Evolutionary conservation across 768 basidiomycete species (phyloP), one percentile per base, ranked within the genome.

Genomic region (Artomyces pyxidatus): DNA sequence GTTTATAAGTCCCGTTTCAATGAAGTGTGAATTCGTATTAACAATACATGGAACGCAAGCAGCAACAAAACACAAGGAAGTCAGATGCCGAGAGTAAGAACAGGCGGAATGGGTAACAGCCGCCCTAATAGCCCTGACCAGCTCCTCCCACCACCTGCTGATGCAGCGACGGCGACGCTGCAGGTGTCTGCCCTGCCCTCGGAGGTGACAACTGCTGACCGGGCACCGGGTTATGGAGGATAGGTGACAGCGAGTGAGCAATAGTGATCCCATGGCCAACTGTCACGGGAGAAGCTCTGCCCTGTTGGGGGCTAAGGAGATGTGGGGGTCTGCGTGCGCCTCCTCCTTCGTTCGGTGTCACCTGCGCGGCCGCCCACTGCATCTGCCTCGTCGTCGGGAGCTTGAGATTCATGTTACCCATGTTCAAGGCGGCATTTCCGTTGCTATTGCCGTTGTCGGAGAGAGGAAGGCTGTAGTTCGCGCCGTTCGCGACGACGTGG

Each of bases 341-440:
- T n/a, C 23, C 9, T 42, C 48, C 44, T 3, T 48, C 49, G 44
- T 21, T 30, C 7, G 55, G 37, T 17, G 55, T 51, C 21, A 53
- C 26, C 44, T 54, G 46, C 4, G 60, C 54, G 17, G 65, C 56
- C 25, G 60, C 60, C 73, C 73, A 72, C 47, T 72, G 62, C 58
- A 66, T 62, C 54, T 64, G 69, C 11, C 73, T 67, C 32, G 65
- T 62, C 0, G 65, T 50, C 12, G 64, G 53, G 16, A 72, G 62
- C 51, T 74, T 74, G 46, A 70, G 35, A 25, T 69, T 71, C 62
- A 78, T 77, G 17, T 74, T 62, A 51, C 67, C 70, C 51, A 72
- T 53, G 51, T 68, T 70, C 11, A 62, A 56, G 21, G 57, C 53
- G 19, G 73, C 53, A n/a, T n/a, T n/a, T n/a, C n/a, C n/a, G n/a